phyloP scores from a whole-genome alignment of 2,329 filamentous ascomycete species.

The Calonectria pseudoreteaudii region DNA sequence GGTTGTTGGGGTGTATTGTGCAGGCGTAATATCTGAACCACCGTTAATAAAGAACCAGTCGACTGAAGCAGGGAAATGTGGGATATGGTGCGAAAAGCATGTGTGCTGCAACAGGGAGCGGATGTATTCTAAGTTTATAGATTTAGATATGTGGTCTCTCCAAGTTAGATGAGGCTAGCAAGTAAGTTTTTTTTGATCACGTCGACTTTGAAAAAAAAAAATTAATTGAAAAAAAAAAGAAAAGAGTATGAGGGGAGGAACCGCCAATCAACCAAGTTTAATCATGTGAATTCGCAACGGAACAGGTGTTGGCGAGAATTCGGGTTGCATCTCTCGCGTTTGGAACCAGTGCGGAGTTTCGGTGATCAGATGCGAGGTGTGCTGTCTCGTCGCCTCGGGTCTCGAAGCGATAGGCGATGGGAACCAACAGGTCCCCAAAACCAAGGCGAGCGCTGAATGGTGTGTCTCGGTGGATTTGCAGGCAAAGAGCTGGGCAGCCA shows the following conservation, averaged over 20 bases:
- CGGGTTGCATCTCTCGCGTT: not conserved
- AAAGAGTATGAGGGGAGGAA: not conserved
- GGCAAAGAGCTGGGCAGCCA: slow-evolving; percentile 21
- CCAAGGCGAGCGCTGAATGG: not conserved
- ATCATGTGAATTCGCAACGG: not conserved
- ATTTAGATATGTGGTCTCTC: not conserved
- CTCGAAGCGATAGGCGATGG: slow-evolving; percentile 22
- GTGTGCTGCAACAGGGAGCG: not conserved
- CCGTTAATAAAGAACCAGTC: not conserved
- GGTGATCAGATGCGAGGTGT: slow-evolving; percentile 2
- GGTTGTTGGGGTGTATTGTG: not conserved
- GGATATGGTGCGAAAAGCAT: not conserved
- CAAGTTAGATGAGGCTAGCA: not conserved
- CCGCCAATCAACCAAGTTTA: not conserved
- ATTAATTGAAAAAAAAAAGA: too few relatives aligned
- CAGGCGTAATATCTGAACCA: not conserved
- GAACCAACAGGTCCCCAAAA: not conserved
- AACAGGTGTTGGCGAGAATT: not conserved
- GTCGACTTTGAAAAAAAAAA: not conserved
- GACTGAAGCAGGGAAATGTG: not conserved
- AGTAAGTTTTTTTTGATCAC: not conserved
- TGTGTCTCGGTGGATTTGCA: slow-evolving; percentile 32
- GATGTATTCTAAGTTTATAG: slow-evolving; percentile 2
- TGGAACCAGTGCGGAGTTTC: too few relatives aligned
- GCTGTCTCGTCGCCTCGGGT: slow-evolving; percentile 1